These are phyloP conservation scores for Herpetospermum pedunculosum DNA, from an alignment of 306 rosid genomes.

Conservation along the genomic window DNA sequence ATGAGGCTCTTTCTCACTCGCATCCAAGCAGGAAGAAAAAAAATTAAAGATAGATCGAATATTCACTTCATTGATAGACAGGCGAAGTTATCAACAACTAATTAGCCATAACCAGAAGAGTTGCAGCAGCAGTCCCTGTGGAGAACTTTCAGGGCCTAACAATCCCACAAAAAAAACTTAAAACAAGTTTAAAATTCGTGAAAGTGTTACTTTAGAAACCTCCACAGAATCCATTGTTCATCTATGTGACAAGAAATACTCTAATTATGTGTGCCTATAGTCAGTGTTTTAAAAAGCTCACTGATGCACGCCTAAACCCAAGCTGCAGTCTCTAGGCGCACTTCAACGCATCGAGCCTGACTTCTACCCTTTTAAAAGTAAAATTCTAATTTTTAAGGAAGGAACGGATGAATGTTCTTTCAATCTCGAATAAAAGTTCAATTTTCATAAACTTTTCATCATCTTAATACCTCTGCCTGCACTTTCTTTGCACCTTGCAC, in stretches of 20 bases:
- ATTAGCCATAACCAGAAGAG: background rate
- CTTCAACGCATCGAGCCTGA: too few relatives aligned
- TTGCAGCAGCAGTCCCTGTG: background rate
- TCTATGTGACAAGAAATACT: background rate
- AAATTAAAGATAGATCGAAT: background rate
- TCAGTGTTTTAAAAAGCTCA: too few relatives aligned
- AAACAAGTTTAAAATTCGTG: background rate
- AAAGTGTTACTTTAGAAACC: background rate
- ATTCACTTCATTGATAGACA: background rate
- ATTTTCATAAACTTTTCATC: too few relatives aligned
- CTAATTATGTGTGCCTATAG: background rate
- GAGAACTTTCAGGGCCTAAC: background rate
- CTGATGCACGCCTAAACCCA: too few relatives aligned
- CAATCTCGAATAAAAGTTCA: too few relatives aligned
- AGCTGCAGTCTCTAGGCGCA: too few relatives aligned
- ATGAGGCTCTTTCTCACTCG: background rate
- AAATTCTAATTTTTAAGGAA: too few relatives aligned
- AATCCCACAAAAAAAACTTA: background rate
- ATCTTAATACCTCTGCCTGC: too few relatives aligned
- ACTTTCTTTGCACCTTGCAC: too few relatives aligned
- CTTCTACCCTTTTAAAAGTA: too few relatives aligned
- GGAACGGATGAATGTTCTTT: too few relatives aligned
- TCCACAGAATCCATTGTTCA: background rate
- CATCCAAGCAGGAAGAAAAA: background rate
- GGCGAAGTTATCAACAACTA: background rate